These are phyloP conservation scores for Helotiales sp. DNA, from an alignment of 2,329 filamentous ascomycete genomes.

Conservation along the genomic window DNA sequence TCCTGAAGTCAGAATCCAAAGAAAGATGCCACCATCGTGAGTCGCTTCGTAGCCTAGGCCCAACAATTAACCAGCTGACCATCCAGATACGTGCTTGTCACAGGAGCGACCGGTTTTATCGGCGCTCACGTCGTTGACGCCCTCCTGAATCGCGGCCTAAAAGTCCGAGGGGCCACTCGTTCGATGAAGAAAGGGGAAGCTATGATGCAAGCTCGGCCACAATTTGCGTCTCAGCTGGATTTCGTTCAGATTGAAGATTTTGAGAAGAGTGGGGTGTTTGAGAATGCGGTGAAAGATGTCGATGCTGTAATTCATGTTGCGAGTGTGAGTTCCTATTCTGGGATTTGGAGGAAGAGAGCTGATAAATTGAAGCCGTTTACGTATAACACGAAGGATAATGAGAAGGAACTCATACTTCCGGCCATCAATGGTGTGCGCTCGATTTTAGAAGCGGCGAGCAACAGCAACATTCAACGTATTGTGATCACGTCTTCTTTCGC, in stretches of 20 bases:
- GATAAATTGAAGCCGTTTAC: conserved; percentile 35
- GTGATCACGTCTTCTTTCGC: conserved; percentile 68
- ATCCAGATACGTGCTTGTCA: conserved; percentile 45
- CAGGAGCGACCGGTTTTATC: conserved; percentile 51
- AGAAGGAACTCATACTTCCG: conserved; percentile 41
- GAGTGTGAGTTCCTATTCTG: conserved; percentile 45
- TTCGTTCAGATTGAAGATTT: conserved; percentile 73
- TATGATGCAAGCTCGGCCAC: conserved; percentile 23
- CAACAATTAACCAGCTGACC: not conserved
- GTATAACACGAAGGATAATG: conserved; percentile 40
- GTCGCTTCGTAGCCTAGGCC: not conserved
- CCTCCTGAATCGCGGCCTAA: conserved; percentile 47
- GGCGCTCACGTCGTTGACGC: conserved; percentile 47
- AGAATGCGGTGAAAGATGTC: conserved; percentile 52
- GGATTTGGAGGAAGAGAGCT: not conserved
- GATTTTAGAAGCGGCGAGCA: conserved; percentile 38
- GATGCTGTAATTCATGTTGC: conserved; percentile 76
- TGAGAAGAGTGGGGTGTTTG: conserved; percentile 58
- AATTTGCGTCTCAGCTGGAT: conserved; percentile 40
- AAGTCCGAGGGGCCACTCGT: conserved; percentile 47
- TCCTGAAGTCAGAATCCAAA: too few relatives aligned
- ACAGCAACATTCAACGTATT: conserved; percentile 37
- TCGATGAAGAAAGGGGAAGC: conserved; percentile 41
- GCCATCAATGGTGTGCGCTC: conserved; percentile 40
- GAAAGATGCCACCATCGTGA: not conserved